phyloP scores from a whole-genome alignment of 1,284 basidiomycete species.

The Cutaneotrichosporon mucoides region DNA sequence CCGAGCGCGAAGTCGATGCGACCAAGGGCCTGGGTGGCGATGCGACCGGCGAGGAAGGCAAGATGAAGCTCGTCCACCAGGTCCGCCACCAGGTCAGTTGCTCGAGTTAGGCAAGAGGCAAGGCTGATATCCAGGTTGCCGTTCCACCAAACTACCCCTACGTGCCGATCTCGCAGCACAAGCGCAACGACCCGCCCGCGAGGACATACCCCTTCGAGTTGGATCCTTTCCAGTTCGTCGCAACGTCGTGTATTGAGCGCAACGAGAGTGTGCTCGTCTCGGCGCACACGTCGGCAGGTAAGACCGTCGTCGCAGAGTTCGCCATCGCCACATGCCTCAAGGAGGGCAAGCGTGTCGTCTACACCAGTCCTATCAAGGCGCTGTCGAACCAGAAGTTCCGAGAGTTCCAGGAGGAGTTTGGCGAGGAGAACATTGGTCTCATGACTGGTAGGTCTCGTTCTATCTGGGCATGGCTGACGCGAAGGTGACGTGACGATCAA shows the following conservation, averaged over 20 bases:
- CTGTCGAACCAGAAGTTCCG: constrained; percentile 98
- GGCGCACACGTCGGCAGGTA: constrained; percentile 97
- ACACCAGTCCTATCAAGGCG: constrained; percentile 99
- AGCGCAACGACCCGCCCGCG: constrained; percentile 85
- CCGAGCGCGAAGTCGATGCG: constrained; percentile 79
- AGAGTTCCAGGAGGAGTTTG: constrained; percentile 94
- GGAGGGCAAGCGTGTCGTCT: constrained; percentile 83
- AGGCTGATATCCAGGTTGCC: constrained; percentile 73
- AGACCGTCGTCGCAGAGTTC: constrained; percentile 99
- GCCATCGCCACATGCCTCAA: constrained; percentile 97
- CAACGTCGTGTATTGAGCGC: constrained; percentile 89
- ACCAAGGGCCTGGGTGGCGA: constrained; percentile 70
- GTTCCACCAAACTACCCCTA: constrained; percentile 91
- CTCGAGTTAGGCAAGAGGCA: too few species aligned
- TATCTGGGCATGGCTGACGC: too few species aligned
- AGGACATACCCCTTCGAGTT: constrained; percentile 93
- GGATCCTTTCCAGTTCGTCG: constrained; percentile 96
- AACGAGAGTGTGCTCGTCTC: constrained; percentile 97
- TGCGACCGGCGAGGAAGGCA: constrained; percentile 36
- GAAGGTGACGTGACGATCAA: constrained; percentile 91
- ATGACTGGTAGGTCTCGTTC: constrained; percentile 66
- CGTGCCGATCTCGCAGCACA: constrained; percentile 82
- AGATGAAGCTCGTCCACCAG: constrained; percentile 49
- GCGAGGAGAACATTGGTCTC: constrained; percentile 77
- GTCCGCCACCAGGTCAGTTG: constrained; percentile 35